phyloP scores from a whole-genome alignment of 345 rosid species.

The Viola odorata region DNA sequence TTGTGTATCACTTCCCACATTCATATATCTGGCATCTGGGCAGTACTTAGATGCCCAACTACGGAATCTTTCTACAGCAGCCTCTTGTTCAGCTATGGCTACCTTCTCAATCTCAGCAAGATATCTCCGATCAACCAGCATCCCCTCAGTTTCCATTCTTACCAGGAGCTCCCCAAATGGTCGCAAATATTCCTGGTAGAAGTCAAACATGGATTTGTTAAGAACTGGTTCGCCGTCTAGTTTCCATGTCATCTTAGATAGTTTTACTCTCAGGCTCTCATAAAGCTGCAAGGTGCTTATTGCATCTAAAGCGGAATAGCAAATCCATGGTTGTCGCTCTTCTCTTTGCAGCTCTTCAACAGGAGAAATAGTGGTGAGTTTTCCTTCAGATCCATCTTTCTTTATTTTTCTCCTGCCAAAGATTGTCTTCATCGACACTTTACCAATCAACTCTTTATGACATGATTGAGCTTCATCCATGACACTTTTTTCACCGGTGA shows the following conservation, averaged over 20 bases:
- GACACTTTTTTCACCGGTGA: constrained; percentile 60
- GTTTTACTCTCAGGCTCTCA: constrained; percentile 56
- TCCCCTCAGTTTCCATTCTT: constrained; percentile 85
- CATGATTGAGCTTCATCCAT: constrained; percentile 36
- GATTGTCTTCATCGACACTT: constrained; percentile 80
- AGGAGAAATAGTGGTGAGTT: constrained; percentile 53
- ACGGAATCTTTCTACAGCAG: constrained; percentile 66
- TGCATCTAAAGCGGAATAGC: constrained; percentile 89
- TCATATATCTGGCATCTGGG: constrained; percentile 80
- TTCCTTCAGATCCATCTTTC: constrained; percentile 92
- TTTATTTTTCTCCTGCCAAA: constrained; percentile 76
- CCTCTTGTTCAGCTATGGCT: constrained; percentile 74
- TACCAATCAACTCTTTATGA: constrained; percentile 61
- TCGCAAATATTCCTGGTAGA: constrained; percentile 66
- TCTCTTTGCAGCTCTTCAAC: constrained; percentile 84
- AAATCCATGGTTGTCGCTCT: constrained; percentile 71
- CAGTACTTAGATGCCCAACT: constrained; percentile 87
- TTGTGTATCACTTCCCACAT: constrained; percentile 89
- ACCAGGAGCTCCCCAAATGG: constrained; percentile 90
- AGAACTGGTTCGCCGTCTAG: constrained; percentile 40
- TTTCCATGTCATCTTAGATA: constrained; percentile 50
- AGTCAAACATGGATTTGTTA: constrained; percentile 61
- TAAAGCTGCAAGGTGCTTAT: constrained; percentile 81
- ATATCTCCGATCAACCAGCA: constrained; percentile 77
- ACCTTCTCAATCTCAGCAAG: constrained; percentile 78